Conservation (phyloP, 352 stramenopile species). For the Blastocystis sp. region DNA sequence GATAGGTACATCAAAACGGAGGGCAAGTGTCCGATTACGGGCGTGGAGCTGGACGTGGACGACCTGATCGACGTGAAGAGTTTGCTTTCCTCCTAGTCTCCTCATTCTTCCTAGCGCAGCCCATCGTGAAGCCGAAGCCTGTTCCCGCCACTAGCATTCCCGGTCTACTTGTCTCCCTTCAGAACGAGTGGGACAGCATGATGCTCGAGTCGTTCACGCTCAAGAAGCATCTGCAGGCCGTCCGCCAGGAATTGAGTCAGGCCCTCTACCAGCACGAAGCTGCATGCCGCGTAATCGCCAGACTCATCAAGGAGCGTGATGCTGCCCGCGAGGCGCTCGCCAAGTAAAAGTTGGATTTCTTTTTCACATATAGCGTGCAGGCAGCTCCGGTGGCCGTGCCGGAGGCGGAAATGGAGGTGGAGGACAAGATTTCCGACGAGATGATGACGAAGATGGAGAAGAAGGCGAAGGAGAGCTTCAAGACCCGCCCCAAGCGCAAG, state of each 20-base stretch:
- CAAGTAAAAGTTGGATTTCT: constrained; percentile 70
- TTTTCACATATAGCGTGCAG: constrained; percentile 55
- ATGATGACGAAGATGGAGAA: constrained; percentile 68
- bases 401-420: constrained; percentile 17
- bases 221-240: constrained; percentile 87
- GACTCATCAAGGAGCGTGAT: constrained; percentile 81
- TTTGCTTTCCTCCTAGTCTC: constrained; percentile 1
- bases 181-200: constrained; percentile 87
- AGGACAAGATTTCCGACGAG: constrained; percentile 67
- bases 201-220: constrained; percentile 90
- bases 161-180: constrained; percentile 75
- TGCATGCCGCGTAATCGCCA: constrained; percentile 87
- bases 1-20: constrained; percentile 68
- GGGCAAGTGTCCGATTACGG: constrained; percentile 77
- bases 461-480: constrained; percentile 69
- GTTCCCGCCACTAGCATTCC: constrained; percentile 69
- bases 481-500: constrained; percentile 64
- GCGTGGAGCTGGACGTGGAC: constrained; percentile 74
- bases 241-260: constrained; percentile 86
- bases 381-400: constrained; percentile 18
- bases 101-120: constrained; percentile 44
- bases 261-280: constrained; percentile 93
- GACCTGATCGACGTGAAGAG: constrained; percentile 78
- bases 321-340: constrained; percentile 73
- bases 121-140: constrained; percentile 68